phyloP scores from a whole-genome alignment of 352 stramenopile genomes.

The Phytopythium chamaehyphon region DNA sequence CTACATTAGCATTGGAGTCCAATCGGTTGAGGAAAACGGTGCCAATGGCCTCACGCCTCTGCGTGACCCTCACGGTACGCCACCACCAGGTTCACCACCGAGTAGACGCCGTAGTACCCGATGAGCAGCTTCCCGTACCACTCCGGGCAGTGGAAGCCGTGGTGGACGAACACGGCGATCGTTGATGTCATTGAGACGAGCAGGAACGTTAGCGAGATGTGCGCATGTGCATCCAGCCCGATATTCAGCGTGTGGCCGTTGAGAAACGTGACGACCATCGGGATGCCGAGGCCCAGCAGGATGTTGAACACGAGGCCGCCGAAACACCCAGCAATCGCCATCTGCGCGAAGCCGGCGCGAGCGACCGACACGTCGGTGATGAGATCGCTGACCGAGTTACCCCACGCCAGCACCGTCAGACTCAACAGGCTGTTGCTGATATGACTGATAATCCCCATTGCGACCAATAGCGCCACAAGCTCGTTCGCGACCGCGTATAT shows the following conservation, averaged over 20 bases:
- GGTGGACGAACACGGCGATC: conserved; percentile 43
- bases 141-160: conserved; percentile 52
- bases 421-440: conserved; percentile 73
- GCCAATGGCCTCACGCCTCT: conserved; percentile 1
- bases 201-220: conserved; percentile 70
- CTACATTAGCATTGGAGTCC: too few species aligned
- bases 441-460: conserved; percentile 70
- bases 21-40: too few species aligned
- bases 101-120: conserved; percentile 66
- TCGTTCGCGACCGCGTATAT: conserved; percentile 90
- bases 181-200: conserved; percentile 49
- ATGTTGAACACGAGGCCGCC: conserved; percentile 84
- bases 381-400: conserved; percentile 80
- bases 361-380: conserved; percentile 84
- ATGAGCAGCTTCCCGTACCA: conserved; percentile 78
- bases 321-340: conserved; percentile 84
- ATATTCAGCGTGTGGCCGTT: conserved; percentile 35
- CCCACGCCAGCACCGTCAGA: conserved; percentile 79
- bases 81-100: conserved; percentile 59
- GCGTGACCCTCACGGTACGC: conserved; percentile 26
- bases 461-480: conserved; percentile 76
- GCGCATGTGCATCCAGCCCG: conserved; percentile 59
- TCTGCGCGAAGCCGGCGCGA: conserved; percentile 72
- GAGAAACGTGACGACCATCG: conserved; percentile 60
- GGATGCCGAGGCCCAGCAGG: conserved; percentile 69